Conservation (phyloP, 108 stramenopile genomes). For the Schizochytrium sp. region DNA sequence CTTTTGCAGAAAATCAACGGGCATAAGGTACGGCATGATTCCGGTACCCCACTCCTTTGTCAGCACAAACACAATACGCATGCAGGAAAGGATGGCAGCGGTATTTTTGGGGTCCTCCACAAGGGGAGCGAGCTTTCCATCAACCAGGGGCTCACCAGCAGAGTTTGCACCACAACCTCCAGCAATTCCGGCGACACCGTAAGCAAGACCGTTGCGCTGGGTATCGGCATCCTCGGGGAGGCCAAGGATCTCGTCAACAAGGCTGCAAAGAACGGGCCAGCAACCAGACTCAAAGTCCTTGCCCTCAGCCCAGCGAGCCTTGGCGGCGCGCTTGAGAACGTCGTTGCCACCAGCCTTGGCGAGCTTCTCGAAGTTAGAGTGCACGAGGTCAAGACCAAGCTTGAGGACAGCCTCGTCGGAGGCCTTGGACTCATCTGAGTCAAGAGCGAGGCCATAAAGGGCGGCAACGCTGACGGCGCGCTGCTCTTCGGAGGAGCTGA, state of each 20-base stretch:
- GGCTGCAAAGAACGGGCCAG: not conserved
- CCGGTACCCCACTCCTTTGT: constrained; percentile 50
- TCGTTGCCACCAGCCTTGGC: constrained; percentile 38
- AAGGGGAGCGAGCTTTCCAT: constrained; percentile 43
- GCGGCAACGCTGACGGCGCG: constrained; percentile 44
- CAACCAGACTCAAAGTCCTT: not conserved
- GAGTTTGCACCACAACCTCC: constrained; percentile 15
- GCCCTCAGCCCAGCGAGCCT: not conserved
- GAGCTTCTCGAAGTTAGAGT: not conserved
- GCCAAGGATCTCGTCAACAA: constrained; percentile 16
- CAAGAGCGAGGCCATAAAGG: not conserved
- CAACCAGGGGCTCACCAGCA: not conserved
- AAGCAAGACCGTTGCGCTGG: constrained; percentile 3
- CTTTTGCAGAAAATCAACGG: not conserved
- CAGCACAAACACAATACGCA: not conserved
- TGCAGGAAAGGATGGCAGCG: constrained; percentile 29
- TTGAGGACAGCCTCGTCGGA: constrained; percentile 41
- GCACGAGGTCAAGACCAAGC: not conserved
- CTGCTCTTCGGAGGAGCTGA: constrained; percentile 48
- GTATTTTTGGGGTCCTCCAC: constrained; percentile 38
- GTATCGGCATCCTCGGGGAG: not conserved
- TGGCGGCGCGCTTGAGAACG: constrained; percentile 39
- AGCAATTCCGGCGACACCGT: constrained; percentile 10
- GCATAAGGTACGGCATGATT: constrained; percentile 26
- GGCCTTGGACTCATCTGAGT: not conserved